Percentiles rank a stretch among this genome's conserved stretches.
Evolutionary conservation across 2,329 filamentous ascomycete genomes (phyloP).

Genomic region (Neopestalotiopsis sp.): DNA sequence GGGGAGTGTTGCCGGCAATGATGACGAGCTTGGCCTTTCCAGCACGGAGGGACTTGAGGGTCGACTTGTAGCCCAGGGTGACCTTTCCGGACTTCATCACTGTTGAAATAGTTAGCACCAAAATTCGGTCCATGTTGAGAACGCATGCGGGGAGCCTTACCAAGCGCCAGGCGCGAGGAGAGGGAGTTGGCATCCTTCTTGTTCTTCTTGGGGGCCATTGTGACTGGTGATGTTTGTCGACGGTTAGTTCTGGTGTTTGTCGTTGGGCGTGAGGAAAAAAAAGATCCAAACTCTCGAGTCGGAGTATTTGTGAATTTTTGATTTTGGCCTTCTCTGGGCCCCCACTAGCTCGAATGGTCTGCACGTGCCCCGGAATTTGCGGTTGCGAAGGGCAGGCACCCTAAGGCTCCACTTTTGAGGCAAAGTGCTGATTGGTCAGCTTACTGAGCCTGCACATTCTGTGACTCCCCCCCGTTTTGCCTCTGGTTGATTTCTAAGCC

Average conservation of each 20-base stretch:
- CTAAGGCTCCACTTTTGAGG: conserved; percentile 11
- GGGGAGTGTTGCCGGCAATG: conserved; percentile 92
- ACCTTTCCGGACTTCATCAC: conserved; percentile 68
- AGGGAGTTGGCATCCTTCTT: conserved; percentile 87
- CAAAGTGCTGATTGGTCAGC: conserved; percentile 11
- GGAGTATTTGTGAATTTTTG: neutral
- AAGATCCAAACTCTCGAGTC: neutral
- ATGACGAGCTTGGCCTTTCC: conserved; percentile 90
- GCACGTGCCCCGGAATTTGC: neutral
- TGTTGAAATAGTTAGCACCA: conserved; percentile 25
- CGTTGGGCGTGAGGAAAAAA: conserved; percentile 10
- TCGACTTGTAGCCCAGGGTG: conserved; percentile 89
- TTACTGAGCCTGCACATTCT: neutral
- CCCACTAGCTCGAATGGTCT: neutral
- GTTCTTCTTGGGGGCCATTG: conserved; percentile 76
- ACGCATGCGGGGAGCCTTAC: neutral
- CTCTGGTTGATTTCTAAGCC: conserved; percentile 58
- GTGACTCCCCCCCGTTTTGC: conserved; percentile 18
- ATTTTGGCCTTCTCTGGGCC: neutral
- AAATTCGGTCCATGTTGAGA: neutral
- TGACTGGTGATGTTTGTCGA: conserved; percentile 49
- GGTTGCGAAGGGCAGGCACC: conserved; percentile 7
- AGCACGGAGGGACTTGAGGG: conserved; percentile 85
- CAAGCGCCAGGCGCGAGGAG: conserved; percentile 46
- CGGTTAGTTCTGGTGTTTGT: conserved; percentile 12